These are phyloP conservation scores for Phytophthora podocarpi DNA, from an alignment of 352 stramenopile species.

Conservation along the genomic window DNA sequence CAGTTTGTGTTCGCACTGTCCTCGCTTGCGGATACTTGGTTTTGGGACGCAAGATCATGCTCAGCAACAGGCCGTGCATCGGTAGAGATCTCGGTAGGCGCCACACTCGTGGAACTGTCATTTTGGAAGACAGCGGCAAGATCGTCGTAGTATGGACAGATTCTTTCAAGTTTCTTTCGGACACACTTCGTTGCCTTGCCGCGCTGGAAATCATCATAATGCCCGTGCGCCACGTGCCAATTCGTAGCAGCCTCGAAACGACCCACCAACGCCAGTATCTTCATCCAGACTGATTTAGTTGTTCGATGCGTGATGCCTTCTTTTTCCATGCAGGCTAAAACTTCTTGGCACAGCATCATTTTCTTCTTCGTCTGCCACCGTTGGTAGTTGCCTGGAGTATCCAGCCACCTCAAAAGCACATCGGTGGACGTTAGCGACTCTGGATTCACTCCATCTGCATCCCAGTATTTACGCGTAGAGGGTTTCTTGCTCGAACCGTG, in stretches of 20 bases:
- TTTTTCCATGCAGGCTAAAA: background rate
- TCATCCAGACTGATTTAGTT: background rate
- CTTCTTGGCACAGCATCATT: background rate
- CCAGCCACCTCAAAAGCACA: conserved; percentile 1
- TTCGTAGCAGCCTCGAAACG: conserved; percentile 1
- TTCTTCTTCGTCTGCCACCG: background rate
- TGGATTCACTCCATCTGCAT: background rate
- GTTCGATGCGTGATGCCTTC: background rate
- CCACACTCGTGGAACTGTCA: too few relatives aligned
- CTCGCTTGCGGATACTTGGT: too few relatives aligned
- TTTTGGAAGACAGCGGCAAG: background rate
- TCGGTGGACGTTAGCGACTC: background rate
- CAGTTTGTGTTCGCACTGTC: background rate
- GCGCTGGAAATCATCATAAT: background rate
- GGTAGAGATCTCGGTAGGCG: too few relatives aligned
- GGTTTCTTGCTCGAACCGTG: background rate
- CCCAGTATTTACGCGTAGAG: background rate
- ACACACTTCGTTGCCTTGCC: background rate
- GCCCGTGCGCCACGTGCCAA: background rate
- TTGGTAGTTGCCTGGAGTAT: conserved; percentile 3
- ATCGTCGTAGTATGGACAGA: conserved; percentile 14
- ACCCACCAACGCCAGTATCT: background rate
- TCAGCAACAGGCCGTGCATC: too few relatives aligned
- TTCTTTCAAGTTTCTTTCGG: background rate
- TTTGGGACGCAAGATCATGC: too few relatives aligned